phyloP scores from a whole-genome alignment of 1,139 yeast genomes.

The Arxiozyma heterogenica region DNA sequence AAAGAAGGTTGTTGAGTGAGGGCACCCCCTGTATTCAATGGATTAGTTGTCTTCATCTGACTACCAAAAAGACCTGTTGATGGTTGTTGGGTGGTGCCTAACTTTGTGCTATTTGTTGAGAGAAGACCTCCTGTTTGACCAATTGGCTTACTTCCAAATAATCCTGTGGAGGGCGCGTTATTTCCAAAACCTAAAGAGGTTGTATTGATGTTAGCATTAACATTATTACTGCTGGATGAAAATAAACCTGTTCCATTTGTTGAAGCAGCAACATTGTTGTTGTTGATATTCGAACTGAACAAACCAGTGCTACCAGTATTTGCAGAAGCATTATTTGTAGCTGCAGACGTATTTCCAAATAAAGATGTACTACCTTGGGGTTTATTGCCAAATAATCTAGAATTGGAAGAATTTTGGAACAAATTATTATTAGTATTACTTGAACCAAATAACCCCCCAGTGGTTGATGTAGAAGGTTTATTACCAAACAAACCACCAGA shows the following conservation, averaged over 20 bases:
- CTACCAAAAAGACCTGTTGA: constrained; percentile 30
- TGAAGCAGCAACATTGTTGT: constrained; percentile 14
- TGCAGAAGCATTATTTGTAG: background rate
- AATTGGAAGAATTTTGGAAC: background rate
- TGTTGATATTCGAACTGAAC: constrained; percentile 24
- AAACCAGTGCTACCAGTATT: constrained; percentile 19
- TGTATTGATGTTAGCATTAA: constrained; percentile 7
- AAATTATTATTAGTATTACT: too few relatives aligned
- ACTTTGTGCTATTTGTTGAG: background rate
- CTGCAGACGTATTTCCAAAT: constrained; percentile 5
- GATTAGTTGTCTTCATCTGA: constrained; percentile 6
- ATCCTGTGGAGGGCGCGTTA: constrained; percentile 7
- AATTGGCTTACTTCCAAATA: constrained; percentile 19
- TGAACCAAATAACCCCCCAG: background rate
- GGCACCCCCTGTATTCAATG: constrained; percentile 3
- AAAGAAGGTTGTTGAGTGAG: constrained; percentile 12
- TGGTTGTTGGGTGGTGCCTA: background rate
- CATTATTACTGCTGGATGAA: constrained; percentile 11
- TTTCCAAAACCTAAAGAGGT: constrained; percentile 22
- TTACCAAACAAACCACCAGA: background rate
- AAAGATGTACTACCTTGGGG: constrained; percentile 12
- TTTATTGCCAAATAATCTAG: constrained; percentile 29
- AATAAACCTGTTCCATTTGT: constrained; percentile 24
- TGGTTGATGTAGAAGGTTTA: background rate
- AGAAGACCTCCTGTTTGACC: constrained; percentile 4